Percentiles rank a stretch among this genome's conserved stretches.
phyloP scores from a whole-genome alignment of 305 asterid genomes.

The Fraxinus sp. region DNA sequence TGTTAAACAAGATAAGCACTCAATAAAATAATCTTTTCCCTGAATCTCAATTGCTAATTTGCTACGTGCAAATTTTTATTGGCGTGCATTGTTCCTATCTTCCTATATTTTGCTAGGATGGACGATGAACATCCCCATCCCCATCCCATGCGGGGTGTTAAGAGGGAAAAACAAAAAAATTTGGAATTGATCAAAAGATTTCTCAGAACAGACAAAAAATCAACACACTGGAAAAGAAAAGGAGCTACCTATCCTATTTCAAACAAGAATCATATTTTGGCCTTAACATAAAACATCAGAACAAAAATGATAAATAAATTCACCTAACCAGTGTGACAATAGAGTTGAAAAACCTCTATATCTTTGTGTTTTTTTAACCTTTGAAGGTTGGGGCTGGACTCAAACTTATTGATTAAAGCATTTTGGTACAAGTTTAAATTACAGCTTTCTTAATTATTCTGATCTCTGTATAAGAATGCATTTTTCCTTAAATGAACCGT shows the following conservation, averaged over 20 bases:
- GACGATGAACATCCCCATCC: not conserved
- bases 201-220: not conserved
- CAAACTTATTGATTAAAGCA: not conserved
- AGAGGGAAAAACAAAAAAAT: not conserved
- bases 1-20: not conserved
- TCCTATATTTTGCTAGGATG: not conserved
- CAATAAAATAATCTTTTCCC: not conserved
- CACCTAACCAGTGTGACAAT: not conserved
- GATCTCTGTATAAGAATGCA: constrained; percentile 7
- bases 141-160: not conserved
- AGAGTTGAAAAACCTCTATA: not conserved
- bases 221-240: not conserved
- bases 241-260: not conserved
- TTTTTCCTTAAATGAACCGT: constrained; percentile 15
- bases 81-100: not conserved
- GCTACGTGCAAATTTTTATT: not conserved
- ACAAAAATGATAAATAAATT: not conserved
- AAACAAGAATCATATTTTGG: not conserved
- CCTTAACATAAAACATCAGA: not conserved
- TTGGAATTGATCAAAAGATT: not conserved
- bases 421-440: not conserved
- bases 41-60: not conserved
- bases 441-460: constrained; percentile 13
- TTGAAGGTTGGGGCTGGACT: not conserved
- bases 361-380: not conserved